Base-by-base conservation (phyloP, 331 rosid genomes). In the Quercus lobata region DNA sequence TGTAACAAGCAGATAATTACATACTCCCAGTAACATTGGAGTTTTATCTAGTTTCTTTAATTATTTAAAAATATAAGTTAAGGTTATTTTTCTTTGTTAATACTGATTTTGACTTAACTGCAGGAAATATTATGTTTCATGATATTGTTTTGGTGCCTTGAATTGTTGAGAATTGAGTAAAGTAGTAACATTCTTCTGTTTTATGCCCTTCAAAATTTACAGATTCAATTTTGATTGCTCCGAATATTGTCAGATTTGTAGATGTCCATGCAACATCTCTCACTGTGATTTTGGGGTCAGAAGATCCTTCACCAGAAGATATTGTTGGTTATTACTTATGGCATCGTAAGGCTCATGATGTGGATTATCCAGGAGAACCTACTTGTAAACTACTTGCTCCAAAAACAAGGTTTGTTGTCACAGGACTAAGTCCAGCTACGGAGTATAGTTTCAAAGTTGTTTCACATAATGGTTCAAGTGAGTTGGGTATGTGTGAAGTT, bases 241-340 rank as follows among this genome's bases (percentile, higher is more conserved):
- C 90, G 65, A 87, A 82, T 82, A 87, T 89, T 87, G 80, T 96
- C 85, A 86, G 89, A 86, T 88, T 89, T 82, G 98, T 93, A 87
- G 94, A 90, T 79, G 86, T 91, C 81, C 84, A 68, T 7, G 79
- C 97, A 34, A 89, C 98, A 65, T 87, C 97, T 63, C 83, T 93
- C 65, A 87, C 93, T 71, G 83, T 93, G 73, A 79, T 90, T 85
- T 87, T 95, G 87, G 85, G 82, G 76, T 81, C 86, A 54, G 87
- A 85, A 78, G 85, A 88, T 77, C 60, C 81, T 75, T 75, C 74
- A 46, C 74, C 78, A 7, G 94, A 83, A 79, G 80, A 78, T 61
- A 78, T 65, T 57, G 74, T 81, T 58, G 82, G 89, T 77, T 90
- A 86, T 86, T 78, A 79, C 71, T 69, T 93, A 77, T 95, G 99